These are phyloP conservation scores for Carallia pectinifolia DNA, from an alignment of 345 rosid species.

Conservation along the genomic window DNA sequence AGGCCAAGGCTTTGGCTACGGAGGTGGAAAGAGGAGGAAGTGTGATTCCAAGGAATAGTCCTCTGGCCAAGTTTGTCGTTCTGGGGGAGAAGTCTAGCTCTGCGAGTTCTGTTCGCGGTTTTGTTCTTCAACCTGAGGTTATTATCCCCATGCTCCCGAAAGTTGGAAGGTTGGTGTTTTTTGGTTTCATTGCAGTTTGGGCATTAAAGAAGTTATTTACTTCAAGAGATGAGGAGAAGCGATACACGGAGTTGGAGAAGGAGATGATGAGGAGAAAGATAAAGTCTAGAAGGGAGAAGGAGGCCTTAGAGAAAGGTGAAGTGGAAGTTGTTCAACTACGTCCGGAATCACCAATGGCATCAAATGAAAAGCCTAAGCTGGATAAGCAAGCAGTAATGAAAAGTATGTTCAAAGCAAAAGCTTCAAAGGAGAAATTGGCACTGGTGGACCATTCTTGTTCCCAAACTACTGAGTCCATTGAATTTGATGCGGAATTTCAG, in stretches of 20 bases:
- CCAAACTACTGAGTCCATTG: constrained; percentile 24
- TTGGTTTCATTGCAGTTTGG: constrained; percentile 54
- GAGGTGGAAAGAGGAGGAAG: constrained; percentile 58
- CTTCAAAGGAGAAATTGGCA: constrained; percentile 30
- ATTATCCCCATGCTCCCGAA: constrained; percentile 37
- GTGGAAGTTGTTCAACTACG: constrained; percentile 54
- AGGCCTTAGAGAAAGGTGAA: constrained; percentile 40
- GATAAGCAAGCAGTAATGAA: constrained; percentile 54
- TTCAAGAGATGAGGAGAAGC: constrained; percentile 36
- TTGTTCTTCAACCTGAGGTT: constrained; percentile 35
- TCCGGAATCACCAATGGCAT: constrained; percentile 23
- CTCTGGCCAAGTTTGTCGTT: constrained; percentile 62
- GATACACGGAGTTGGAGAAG: constrained; percentile 61
- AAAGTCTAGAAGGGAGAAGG: constrained; percentile 57
- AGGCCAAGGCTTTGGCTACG: constrained; percentile 61
- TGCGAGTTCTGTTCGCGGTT: constrained; percentile 32
- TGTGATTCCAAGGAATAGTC: constrained; percentile 63
- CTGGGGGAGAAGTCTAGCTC: constrained; percentile 36
- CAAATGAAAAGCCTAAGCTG: constrained; percentile 55
- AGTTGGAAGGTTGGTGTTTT: constrained; percentile 48
- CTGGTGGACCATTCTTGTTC: constrained; percentile 35
- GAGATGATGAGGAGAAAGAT: constrained; percentile 89
- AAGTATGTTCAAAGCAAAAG: constrained; percentile 45
- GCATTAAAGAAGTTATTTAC: constrained; percentile 42
- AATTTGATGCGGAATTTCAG: constrained; percentile 40